A percentile compares a stretch with the other conserved stretches of the same genome.
phyloP scores from a whole-genome alignment of 1,139 yeast species.

The Lodderomyces parapsilosis region DNA sequence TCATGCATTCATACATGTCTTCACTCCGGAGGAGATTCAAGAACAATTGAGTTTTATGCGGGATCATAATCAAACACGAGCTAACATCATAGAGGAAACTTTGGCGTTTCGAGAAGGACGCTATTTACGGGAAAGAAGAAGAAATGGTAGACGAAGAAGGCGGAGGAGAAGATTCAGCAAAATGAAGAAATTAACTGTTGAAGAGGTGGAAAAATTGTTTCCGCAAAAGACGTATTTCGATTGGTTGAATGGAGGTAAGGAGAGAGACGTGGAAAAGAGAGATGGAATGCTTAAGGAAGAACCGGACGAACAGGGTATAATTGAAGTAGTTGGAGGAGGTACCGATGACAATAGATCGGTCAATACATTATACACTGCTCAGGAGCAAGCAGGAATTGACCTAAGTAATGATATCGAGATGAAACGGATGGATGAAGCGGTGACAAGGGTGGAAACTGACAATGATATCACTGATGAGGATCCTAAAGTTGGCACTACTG shows the following conservation, averaged over 20 bases:
- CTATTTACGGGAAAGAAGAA: constrained; percentile 20
- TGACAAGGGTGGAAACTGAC: not conserved
- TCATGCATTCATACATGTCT: constrained; percentile 12
- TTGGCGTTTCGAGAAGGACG: constrained; percentile 18
- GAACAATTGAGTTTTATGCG: constrained; percentile 38
- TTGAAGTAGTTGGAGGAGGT: not conserved
- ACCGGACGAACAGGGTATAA: constrained; percentile 10
- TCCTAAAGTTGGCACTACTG: not conserved
- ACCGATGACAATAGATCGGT: constrained; percentile 7
- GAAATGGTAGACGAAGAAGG: constrained; percentile 27
- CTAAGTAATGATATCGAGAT: constrained; percentile 13
- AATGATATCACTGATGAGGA: constrained; percentile 2
- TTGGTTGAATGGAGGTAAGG: constrained; percentile 62
- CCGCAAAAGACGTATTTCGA: constrained; percentile 62
- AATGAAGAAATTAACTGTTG: constrained; percentile 55
- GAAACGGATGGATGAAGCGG: constrained; percentile 6
- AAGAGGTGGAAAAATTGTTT: constrained; percentile 64
- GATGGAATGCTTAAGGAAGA: constrained; percentile 40
- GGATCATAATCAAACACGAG: constrained; percentile 29
- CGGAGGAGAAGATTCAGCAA: constrained; percentile 40
- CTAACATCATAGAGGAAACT: constrained; percentile 31
- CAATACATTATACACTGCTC: constrained; percentile 8
- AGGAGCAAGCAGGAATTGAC: constrained; percentile 3
- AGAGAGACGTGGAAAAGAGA: constrained; percentile 31
- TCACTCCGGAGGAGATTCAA: constrained; percentile 25